Evolutionary conservation across 768 basidiomycete genomes (phyloP).

Genomic region (Chlorophyllum brunneum): DNA sequence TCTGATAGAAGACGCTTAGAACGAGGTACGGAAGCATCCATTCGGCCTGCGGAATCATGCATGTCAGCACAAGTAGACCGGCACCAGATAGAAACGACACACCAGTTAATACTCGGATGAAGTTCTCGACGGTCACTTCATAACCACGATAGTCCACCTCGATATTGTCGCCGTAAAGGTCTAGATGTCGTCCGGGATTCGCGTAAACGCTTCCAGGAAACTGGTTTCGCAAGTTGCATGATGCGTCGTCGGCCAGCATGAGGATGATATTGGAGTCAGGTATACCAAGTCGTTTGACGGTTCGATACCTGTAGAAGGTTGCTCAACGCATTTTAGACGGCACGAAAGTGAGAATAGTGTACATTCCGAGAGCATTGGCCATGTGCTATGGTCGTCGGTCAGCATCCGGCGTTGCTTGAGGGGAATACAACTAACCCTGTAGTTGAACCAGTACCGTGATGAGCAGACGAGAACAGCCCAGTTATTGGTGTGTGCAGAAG

Average conservation of each 20-base stretch:
- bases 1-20: slow-evolving; percentile 92
- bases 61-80: neutral
- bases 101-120: slow-evolving; percentile 91
- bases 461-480: slow-evolving; percentile 98
- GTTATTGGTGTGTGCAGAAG: slow-evolving; percentile 82
- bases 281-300: slow-evolving; percentile 95
- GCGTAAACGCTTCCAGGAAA: slow-evolving; percentile 93
- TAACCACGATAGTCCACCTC: slow-evolving; percentile 99
- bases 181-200: slow-evolving; percentile 75
- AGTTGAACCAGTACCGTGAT: slow-evolving; percentile 98
- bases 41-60: slow-evolving; percentile 54
- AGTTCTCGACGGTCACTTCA: slow-evolving; percentile 96
- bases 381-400: slow-evolving; percentile 67
- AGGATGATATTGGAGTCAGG: slow-evolving; percentile 99
- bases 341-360: slow-evolving; percentile 18
- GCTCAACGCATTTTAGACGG: neutral
- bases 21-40: slow-evolving; percentile 79
- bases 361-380: slow-evolving; percentile 98
- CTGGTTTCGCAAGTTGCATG: slow-evolving; percentile 89
- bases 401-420: neutral
- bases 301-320: slow-evolving; percentile 73
- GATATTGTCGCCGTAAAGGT: slow-evolving; percentile 94
- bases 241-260: slow-evolving; percentile 96
- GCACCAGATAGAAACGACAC: slow-evolving; percentile 18
- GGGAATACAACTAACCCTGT: slow-evolving; percentile 58